Conservation (phyloP, 2,329 filamentous ascomycete genomes). For the Diplodia seriata region DNA sequence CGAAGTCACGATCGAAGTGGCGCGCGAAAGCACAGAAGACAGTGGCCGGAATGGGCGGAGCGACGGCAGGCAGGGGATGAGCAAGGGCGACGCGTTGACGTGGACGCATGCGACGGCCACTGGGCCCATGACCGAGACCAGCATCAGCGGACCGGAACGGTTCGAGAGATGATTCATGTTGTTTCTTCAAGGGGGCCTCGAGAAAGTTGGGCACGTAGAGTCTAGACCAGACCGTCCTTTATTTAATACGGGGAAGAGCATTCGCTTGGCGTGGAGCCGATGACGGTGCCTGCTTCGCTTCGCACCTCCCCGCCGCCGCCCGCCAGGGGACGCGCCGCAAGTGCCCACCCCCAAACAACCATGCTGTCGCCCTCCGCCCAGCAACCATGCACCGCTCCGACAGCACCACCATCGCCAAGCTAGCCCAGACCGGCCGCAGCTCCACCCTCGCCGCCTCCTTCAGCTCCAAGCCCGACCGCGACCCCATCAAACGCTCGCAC, state of each 20-base stretch:
- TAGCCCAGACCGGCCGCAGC: slow-evolving; percentile 30
- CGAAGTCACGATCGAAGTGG: slow-evolving; percentile 23
- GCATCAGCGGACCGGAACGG: slow-evolving; percentile 15
- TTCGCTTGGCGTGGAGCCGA: slow-evolving; percentile 8
- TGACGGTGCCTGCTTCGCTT: slow-evolving; percentile 27
- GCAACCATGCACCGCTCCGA: slow-evolving; percentile 28
- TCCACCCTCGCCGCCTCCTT: slow-evolving; percentile 28
- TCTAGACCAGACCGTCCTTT: not conserved
- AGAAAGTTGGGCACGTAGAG: not conserved
- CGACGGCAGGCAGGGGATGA: not conserved
- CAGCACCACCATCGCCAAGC: slow-evolving; percentile 18
- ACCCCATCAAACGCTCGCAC: slow-evolving; percentile 40
- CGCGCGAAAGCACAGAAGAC: slow-evolving; percentile 13
- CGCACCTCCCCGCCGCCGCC: not conserved
- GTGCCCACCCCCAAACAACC: not conserved
- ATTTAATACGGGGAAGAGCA: not conserved
- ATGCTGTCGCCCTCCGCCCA: slow-evolving; percentile 18
- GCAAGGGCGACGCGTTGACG: slow-evolving; percentile 15
- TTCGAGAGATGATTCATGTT: slow-evolving; percentile 7
- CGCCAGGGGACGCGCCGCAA: slow-evolving; percentile 10
- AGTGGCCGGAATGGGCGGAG: not conserved
- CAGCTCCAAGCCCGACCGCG: slow-evolving; percentile 19
- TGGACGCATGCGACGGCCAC: slow-evolving; percentile 22
- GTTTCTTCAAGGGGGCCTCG: not conserved
- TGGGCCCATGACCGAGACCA: slow-evolving; percentile 22